Evolutionary conservation across 352 stramenopile genomes (phyloP), one percentile per base, ranked within the genome.

Genomic region (Lagenidium sp.): DNA sequence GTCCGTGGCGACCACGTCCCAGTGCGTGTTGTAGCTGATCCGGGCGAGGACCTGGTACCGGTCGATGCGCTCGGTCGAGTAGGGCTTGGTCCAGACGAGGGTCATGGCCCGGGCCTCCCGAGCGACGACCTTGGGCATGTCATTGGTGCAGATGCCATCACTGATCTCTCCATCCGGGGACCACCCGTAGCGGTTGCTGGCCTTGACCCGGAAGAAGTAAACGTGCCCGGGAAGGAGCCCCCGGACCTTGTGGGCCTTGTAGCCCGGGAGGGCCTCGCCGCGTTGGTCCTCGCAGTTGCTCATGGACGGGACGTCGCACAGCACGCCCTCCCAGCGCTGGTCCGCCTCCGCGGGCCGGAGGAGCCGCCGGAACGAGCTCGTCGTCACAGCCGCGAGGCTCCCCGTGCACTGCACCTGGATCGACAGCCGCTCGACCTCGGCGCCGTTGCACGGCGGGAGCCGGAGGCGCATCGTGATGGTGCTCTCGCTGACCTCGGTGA

Each of bases 21-120:
- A 83, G 26, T 55, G 54, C 2, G 53, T 63, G 22, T 48, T 63
- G n/a, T 49, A 68, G 31, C 60, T 72, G 7, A 57, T 31, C 19
- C 60, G 46, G 11, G 50, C 59, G 5, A 71, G 53, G 6, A 83
- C 43, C 45, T 75, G 48, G 50, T 83, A 83, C 23, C 21, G 43
- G 43, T 78, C 66, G 16, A 79, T 68, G 25, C 65, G 36, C 19
- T 78, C 63, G 2, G 54, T 62, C 8, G 56, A 68, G 37, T 78
- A 78, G 32, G 70, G 66, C 19, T 73, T 76, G 1, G 65, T 58
- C 70, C 70, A 83, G 16, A 69, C 61, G 4, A 83, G 47, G 6
- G 44, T 54, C 41, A 79, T 54, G 15, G 53, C 63, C 6, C 63
- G 54, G 4, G 57, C 45, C 0, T 31, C 54, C 23, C 41, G 46